These are phyloP conservation scores for Escovopsis sp. DNA, from an alignment of 2,329 filamentous ascomycete genomes.

Conservation along the genomic window DNA sequence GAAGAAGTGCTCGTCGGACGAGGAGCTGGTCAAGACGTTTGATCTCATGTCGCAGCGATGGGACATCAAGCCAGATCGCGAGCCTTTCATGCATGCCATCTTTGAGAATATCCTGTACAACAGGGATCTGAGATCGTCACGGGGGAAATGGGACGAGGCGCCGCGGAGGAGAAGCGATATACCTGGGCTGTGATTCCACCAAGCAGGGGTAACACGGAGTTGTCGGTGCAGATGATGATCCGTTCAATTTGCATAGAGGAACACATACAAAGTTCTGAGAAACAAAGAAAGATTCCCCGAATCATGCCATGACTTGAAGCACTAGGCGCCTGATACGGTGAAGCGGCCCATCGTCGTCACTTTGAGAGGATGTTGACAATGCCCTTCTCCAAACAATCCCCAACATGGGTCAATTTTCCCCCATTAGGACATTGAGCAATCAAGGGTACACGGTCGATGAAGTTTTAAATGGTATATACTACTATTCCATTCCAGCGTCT, in stretches of 20 bases:
- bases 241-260: too few relatives aligned
- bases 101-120: conserved; percentile 27
- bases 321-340: too few relatives aligned
- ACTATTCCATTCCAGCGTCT: conserved; percentile 16
- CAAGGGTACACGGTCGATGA: too few relatives aligned
- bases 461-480: conserved; percentile 13
- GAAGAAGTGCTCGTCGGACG: conserved; percentile 37
- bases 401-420: too few relatives aligned
- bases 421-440: too few relatives aligned
- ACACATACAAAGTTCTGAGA: too few relatives aligned
- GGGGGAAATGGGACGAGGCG: conserved; percentile 12
- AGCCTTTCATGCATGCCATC: conserved; percentile 32
- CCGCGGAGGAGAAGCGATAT: conserved; percentile 14
- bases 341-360: too few relatives aligned
- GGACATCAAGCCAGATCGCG: conserved; percentile 25
- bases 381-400: too few relatives aligned
- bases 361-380: too few relatives aligned
- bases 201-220: neutral
- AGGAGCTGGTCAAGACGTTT: conserved; percentile 40
- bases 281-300: too few relatives aligned
- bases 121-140: conserved; percentile 16
- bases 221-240: too few relatives aligned
- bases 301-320: too few relatives aligned
- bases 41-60: conserved; percentile 33
- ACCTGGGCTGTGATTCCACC: conserved; percentile 14